These are phyloP conservation scores for Chaetomium cochliodes DNA, from an alignment of 495 filamentous ascomycete species.

Conservation along the genomic window DNA sequence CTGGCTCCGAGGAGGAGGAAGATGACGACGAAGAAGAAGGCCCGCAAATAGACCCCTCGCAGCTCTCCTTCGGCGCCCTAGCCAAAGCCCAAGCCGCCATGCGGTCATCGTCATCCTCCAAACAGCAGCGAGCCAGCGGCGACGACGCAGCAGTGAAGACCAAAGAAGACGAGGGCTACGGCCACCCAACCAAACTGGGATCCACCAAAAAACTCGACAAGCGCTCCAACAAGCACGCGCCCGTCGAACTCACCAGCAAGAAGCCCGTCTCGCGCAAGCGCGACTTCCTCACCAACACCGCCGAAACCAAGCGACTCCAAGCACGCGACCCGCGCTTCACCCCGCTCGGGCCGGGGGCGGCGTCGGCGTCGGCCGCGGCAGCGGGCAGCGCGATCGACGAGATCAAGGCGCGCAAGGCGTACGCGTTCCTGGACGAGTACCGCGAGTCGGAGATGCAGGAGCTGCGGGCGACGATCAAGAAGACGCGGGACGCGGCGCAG, in stretches of 20 bases:
- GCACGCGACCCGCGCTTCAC: conserved; percentile 83
- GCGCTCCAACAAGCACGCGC: conserved; percentile 83
- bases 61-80: conserved; percentile 82
- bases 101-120: conserved; percentile 33
- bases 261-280: conserved; percentile 76
- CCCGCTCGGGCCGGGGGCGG: conserved; percentile 50
- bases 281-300: conserved; percentile 61
- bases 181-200: conserved; percentile 9
- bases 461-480: conserved; percentile 62
- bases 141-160: conserved; percentile 13
- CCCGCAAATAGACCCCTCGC: conserved; percentile 38
- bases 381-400: conserved; percentile 50
- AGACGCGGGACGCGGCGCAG: conserved; percentile 60
- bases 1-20: conserved; percentile 28
- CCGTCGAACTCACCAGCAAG: conserved; percentile 75
- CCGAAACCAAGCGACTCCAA: conserved; percentile 52
- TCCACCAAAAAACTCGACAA: conserved; percentile 25
- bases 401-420: conserved; percentile 60
- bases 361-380: conserved; percentile 23
- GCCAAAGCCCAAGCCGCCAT: conserved; percentile 78
- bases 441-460: conserved; percentile 71
- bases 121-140: conserved; percentile 11
- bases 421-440: conserved; percentile 86
- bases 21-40: conserved; percentile 36
- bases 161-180: conserved; percentile 17